phyloP scores from a whole-genome alignment of 805 yeast genomes.

The Starmerella floricola region DNA sequence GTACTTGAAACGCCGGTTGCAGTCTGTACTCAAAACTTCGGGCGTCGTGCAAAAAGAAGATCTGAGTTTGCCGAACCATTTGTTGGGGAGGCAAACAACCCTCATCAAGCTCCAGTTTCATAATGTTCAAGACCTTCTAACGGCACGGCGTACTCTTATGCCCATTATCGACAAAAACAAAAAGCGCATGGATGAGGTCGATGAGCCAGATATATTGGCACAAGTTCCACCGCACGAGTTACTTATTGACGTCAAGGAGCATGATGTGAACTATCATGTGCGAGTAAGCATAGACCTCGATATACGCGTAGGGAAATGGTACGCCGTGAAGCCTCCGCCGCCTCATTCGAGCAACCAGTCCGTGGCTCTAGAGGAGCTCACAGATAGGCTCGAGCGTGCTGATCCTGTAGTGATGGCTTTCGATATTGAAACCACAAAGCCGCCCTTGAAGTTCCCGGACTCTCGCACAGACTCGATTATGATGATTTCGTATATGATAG shows the following conservation, averaged over 20 bases:
- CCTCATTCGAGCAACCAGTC: conserved; percentile 23
- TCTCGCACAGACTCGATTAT: conserved; percentile 79
- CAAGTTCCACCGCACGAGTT: conserved; percentile 32
- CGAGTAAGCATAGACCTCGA: conserved; percentile 81
- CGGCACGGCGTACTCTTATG: conserved; percentile 54
- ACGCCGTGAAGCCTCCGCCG: conserved; percentile 26
- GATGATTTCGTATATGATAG: conserved; percentile 99
- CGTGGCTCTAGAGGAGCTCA: conserved; percentile 52
- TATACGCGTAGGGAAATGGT: conserved; percentile 93
- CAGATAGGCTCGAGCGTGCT: conserved; percentile 80
- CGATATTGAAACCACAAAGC: conserved; percentile 95
- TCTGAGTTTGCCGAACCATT: conserved; percentile 69
- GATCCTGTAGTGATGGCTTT: conserved; percentile 95
- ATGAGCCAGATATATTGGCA: conserved; percentile 43
- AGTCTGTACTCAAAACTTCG: conserved; percentile 42
- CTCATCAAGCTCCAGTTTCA: conserved; percentile 61
- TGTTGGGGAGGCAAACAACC: conserved; percentile 57
- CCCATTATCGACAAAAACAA: conserved; percentile 65
- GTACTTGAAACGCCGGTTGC: conserved; percentile 55
- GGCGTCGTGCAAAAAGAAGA: conserved; percentile 61
- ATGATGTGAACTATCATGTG: conserved; percentile 93
- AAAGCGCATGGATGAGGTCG: conserved; percentile 47
- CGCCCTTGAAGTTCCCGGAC: conserved; percentile 93
- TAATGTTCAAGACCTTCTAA: conserved; percentile 59
- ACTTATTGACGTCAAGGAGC: conserved; percentile 76